These are phyloP conservation scores for Ceratobasidium sp. DNA, from an alignment of 1,284 basidiomycete species.

Conservation along the genomic window DNA sequence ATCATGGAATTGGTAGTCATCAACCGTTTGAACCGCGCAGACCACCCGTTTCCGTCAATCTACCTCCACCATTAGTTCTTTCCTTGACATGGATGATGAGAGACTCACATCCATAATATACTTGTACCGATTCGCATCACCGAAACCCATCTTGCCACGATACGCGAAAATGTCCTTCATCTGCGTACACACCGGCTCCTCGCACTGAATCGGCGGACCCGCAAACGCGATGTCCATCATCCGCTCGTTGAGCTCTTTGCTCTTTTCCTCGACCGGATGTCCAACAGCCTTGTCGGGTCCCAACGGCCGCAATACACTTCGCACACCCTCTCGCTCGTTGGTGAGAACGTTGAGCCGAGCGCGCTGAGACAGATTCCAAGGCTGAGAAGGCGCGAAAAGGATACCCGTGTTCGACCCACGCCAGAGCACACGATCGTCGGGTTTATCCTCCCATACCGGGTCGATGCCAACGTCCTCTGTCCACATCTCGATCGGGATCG, in stretches of 20 bases:
- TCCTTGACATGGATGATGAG: neutral
- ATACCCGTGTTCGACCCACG: slow-evolving; percentile 73
- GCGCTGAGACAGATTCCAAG: slow-evolving; percentile 63
- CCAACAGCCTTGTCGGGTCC: slow-evolving; percentile 54
- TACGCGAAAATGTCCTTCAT: slow-evolving; percentile 59
- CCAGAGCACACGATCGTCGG: slow-evolving; percentile 66
- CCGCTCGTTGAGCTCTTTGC: slow-evolving; percentile 56
- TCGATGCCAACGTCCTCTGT: slow-evolving; percentile 56
- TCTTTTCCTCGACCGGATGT: slow-evolving; percentile 50
- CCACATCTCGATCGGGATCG: slow-evolving; percentile 56
- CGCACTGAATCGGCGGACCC: slow-evolving; percentile 58
- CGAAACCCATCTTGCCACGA: slow-evolving; percentile 53
- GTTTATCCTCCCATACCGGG: slow-evolving; percentile 63
- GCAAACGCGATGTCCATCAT: slow-evolving; percentile 68
- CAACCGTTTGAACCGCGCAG: slow-evolving; percentile 69
- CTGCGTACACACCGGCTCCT: slow-evolving; percentile 53
- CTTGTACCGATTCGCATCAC: slow-evolving; percentile 65
- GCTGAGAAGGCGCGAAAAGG: slow-evolving; percentile 52
- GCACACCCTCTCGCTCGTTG: slow-evolving; percentile 51
- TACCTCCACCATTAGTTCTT: neutral
- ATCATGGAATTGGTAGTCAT: slow-evolving; percentile 68
- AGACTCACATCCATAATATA: slow-evolving; percentile 67
- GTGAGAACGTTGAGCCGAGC: slow-evolving; percentile 51
- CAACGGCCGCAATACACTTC: slow-evolving; percentile 50
- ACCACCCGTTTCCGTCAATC: slow-evolving; percentile 73